Evolutionary conservation across 75 land plant genomes (phyloP), one percentile per base, ranked within the genome.

Genomic region (Pinus albicaulis): DNA sequence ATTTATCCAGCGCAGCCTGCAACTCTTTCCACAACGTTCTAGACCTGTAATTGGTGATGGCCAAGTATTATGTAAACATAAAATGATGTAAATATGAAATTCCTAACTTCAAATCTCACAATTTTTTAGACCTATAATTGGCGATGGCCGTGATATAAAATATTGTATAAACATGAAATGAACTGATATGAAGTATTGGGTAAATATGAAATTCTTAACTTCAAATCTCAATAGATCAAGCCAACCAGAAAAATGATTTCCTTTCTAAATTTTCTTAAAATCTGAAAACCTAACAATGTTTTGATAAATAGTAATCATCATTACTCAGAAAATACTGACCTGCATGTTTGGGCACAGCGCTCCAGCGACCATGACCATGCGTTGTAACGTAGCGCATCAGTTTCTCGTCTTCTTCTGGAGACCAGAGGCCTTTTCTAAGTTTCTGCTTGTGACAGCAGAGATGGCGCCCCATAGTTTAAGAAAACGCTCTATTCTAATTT

Each of bases 361-460:
- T 90, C 92, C 92, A 90, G 53, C 86, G 89, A 62, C 88, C 90
- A 78, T 85, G 88, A 71, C 92, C 92, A 83, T 90, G 59, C 38
- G 72, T 75, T 68, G 83, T 81, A 34, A 90, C 83, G 74, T 80
- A 80, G 11, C 71, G 79, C 80, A 90, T 76, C 34, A 89, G 81
- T 77, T 87, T 86, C 80, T 86, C 88, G 55, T 86, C 89, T 59
- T 86, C 89, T 72, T 86, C 89, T 75, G 89, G 89, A 58, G 89
- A 86, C 89, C 89, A 86, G 56, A 86, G 59, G 25, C 89, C 92
- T 56, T 86, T 90, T 81, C 82, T 90, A 59, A 90, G 82, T 71
- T 83, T 86, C 85, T 82, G 80, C 76, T 75, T 75, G 10, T 75
- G 84, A 57, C 84, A 83, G 34, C 84, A 83, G 23, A 78, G 55